phyloP scores from a whole-genome alignment of 805 yeast species.

The Geotrichum ghanense region DNA sequence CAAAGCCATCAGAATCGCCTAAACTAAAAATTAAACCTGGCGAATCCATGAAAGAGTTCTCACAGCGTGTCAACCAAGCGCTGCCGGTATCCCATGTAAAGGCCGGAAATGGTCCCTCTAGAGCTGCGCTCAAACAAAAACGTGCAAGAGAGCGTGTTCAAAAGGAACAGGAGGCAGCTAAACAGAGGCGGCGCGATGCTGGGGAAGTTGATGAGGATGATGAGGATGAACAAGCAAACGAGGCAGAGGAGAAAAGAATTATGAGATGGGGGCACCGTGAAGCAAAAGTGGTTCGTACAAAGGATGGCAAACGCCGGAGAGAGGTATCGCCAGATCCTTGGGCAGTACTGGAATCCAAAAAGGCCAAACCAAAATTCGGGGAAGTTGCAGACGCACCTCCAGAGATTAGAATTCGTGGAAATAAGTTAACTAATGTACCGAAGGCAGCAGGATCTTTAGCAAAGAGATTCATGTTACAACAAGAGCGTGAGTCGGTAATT shows the following conservation, averaged over 20 bases:
- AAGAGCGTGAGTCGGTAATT: constrained; percentile 28
- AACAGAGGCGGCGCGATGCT: constrained; percentile 12
- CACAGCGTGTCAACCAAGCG: constrained; percentile 30
- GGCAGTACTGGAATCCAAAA: constrained; percentile 24
- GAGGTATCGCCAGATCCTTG: constrained; percentile 34
- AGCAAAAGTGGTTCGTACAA: constrained; percentile 4
- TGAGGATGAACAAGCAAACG: constrained; percentile 8
- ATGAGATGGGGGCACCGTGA: constrained; percentile 10
- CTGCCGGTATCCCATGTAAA: constrained; percentile 28
- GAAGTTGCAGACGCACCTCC: constrained; percentile 34
- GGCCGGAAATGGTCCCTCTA: constrained; percentile 21
- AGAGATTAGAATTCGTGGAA: constrained; percentile 23
- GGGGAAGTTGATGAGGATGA: constrained; percentile 17
- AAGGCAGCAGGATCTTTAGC: constrained; percentile 31
- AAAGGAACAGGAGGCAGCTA: constrained; percentile 13
- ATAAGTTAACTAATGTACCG: constrained; percentile 27
- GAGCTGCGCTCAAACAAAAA: constrained; percentile 19
- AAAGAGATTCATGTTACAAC: constrained; percentile 26
- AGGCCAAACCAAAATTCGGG: constrained; percentile 27
- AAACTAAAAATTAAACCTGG: constrained; percentile 23
- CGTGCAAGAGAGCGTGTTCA: constrained; percentile 18
- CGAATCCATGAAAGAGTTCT: constrained; percentile 29
- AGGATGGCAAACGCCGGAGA: constrained; percentile 14
- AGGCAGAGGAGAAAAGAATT: constrained; percentile 14
- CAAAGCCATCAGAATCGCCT: too few relatives aligned